These are phyloP conservation scores for Ganoderma boninense DNA, from an alignment of 1,284 basidiomycete species.

Conservation along the genomic window DNA sequence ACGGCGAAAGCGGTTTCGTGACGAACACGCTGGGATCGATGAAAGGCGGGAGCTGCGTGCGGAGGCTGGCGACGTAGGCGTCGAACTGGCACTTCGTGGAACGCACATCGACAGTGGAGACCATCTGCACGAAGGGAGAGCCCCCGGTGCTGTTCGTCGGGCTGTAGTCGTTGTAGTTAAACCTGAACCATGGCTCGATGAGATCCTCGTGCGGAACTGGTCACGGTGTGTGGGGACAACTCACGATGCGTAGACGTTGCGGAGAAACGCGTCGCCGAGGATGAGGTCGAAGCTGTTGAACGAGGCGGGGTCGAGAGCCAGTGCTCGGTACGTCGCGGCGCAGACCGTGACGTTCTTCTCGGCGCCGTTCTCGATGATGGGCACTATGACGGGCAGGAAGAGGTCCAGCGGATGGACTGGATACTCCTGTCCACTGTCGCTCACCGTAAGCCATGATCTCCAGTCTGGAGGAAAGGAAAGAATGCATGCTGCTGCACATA, in stretches of 20 bases:
- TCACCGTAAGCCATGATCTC: background rate
- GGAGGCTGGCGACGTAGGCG: background rate
- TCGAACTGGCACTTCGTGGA: background rate
- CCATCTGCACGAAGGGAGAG: conserved; percentile 6
- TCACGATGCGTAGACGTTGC: conserved; percentile 52
- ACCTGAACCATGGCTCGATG: conserved; percentile 32
- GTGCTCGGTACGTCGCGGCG: conserved; percentile 8
- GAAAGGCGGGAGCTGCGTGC: too few relatives aligned
- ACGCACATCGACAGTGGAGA: background rate
- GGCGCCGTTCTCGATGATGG: background rate
- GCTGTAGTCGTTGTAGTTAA: conserved; percentile 50
- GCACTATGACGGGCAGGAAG: background rate
- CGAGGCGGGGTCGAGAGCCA: background rate
- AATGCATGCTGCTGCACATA: conserved; percentile 13
- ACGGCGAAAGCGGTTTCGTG: background rate
- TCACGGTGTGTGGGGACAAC: conserved; percentile 30
- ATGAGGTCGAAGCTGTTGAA: conserved; percentile 38
- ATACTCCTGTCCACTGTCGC: conserved; percentile 7
- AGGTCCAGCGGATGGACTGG: conserved; percentile 16
- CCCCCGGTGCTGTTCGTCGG: background rate
- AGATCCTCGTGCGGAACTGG: conserved; percentile 38
- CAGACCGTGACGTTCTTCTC: conserved; percentile 4
- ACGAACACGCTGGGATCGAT: background rate
- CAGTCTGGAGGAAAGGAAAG: background rate
- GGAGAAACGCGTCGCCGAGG: conserved; percentile 49